phyloP scores from a whole-genome alignment of 257 asterid species.

The Nicotiana sylvestris region DNA sequence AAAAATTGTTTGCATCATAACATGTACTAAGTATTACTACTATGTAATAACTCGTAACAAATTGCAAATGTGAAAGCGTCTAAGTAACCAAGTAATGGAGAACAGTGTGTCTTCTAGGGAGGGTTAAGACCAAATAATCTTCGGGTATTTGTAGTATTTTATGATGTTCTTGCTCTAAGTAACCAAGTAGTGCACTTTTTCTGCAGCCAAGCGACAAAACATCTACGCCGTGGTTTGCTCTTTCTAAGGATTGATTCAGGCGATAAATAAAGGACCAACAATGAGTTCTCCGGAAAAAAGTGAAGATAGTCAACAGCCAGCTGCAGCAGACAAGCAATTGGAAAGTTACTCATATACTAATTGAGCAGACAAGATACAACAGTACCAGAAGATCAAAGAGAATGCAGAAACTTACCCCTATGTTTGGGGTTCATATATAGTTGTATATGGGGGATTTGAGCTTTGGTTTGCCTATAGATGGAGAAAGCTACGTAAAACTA shows the following conservation, averaged over 20 bases:
- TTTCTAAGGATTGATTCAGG: neutral
- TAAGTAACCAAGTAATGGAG: neutral
- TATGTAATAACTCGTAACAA: neutral
- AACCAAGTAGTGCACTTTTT: neutral
- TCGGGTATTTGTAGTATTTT: neutral
- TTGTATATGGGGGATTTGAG: slow-evolving; percentile 70
- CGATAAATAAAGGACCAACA: neutral
- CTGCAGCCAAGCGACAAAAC: neutral
- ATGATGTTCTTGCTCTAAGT: neutral
- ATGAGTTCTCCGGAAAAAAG: slow-evolving; percentile 39
- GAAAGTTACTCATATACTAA: slow-evolving; percentile 22
- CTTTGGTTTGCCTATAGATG: slow-evolving; percentile 71
- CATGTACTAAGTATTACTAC: neutral
- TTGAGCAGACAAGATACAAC: slow-evolving; percentile 38
- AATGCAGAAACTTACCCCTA: slow-evolving; percentile 81
- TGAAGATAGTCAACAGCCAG: slow-evolving; percentile 27
- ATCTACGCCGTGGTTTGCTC: neutral
- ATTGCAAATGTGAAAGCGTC: neutral
- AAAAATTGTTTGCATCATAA: neutral
- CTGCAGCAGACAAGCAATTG: slow-evolving; percentile 25
- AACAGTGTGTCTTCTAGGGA: neutral
- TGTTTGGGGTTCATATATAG: slow-evolving; percentile 81
- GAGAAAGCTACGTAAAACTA: slow-evolving; percentile 58
- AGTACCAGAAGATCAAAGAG: slow-evolving; percentile 43
- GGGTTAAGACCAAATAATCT: neutral